Evolutionary conservation across 352 stramenopile species (phyloP).

Genomic region (Aphanomyces stellatus): DNA sequence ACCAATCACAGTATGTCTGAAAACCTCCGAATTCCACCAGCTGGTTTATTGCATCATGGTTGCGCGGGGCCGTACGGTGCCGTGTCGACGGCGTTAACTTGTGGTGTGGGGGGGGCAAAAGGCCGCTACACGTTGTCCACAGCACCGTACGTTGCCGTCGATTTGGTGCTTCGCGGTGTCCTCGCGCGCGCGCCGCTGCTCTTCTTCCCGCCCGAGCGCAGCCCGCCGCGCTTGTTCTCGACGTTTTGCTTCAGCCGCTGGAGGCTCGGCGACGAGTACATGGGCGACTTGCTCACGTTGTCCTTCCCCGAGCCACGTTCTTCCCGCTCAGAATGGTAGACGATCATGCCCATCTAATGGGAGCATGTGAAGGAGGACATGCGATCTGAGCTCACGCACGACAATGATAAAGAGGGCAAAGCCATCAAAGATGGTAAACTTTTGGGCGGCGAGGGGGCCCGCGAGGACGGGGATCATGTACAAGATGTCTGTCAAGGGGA

Average conservation of each 20-base stretch:
- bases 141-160: neutral
- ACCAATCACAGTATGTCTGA: neutral
- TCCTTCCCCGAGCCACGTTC: slow-evolving; percentile 39
- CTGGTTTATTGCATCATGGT: too few species aligned
- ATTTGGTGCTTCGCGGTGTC: neutral
- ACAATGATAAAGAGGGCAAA: slow-evolving; percentile 83
- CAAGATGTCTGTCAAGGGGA: slow-evolving; percentile 74
- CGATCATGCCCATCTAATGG: slow-evolving; percentile 52
- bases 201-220: neutral
- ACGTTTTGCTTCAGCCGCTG: slow-evolving; percentile 24
- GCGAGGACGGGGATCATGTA: slow-evolving; percentile 79
- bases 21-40: neutral
- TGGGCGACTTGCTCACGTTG: slow-evolving; percentile 70
- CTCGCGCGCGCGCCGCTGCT: neutral
- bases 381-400: neutral
- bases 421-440: slow-evolving; percentile 82
- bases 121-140: neutral
- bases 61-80: too few species aligned
- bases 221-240: neutral
- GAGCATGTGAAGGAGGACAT: neutral
- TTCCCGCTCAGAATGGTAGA: slow-evolving; percentile 84
- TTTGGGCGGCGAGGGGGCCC: slow-evolving; percentile 47
- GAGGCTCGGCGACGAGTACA: slow-evolving; percentile 75
- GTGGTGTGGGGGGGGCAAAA: too few species aligned
- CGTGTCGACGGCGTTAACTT: too few species aligned